Base-by-base conservation (phyloP, 176 grass and related monocot species). In the Elymus sibiricus region DNA sequence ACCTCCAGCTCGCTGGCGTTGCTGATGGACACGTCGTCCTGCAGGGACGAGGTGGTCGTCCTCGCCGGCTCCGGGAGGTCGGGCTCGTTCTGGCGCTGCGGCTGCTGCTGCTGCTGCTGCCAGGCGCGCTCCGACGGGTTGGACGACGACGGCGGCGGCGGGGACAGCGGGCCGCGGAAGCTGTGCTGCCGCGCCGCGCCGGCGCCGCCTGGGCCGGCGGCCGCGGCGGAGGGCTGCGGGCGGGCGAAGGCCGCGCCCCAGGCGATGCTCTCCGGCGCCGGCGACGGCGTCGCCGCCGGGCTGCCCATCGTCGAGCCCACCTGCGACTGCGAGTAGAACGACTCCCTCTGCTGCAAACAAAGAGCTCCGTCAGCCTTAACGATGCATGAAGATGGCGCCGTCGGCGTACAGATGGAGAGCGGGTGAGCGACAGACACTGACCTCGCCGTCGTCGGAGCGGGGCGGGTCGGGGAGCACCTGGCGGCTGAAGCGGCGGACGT, bases 1-100 rank as follows among this genome's bases (percentile, higher is more conserved):
- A 71, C 88, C 83, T 95, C 93, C 61, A 92, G 28, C 80, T 95
- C 93, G 83, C 93, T 95, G 16, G 93, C 93, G 61, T 95, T 95
- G 81, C 92, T 94, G 38, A 94, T 56, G 84, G 92, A 91, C 19
- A 84, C 86, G 77, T 88, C 92, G 69, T 94, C 92, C 86, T 71
- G 46, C 84, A 91, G 11, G 49, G 89, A 87, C 5, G 85, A 87
- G 7, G 83, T 91, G 10, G 89, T 94, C 5, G 89, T 85, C 80
- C 92, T 28, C 29, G 92, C 89, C 26, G 92, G 76, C 12, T 93
- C 91, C 3, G 69, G 22, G 16, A 28, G 60, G 49, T 68, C 86
- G 11, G 76, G 60, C 31, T 51, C 39, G 39, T 19, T 17, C 16
- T 21, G 51, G 51, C 51, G 17, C 22, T 87, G 81, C 17, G 28